Evolutionary conservation across 208 protist genomes (phyloP).

Genomic region (Herpetomonas muscarum): DNA sequence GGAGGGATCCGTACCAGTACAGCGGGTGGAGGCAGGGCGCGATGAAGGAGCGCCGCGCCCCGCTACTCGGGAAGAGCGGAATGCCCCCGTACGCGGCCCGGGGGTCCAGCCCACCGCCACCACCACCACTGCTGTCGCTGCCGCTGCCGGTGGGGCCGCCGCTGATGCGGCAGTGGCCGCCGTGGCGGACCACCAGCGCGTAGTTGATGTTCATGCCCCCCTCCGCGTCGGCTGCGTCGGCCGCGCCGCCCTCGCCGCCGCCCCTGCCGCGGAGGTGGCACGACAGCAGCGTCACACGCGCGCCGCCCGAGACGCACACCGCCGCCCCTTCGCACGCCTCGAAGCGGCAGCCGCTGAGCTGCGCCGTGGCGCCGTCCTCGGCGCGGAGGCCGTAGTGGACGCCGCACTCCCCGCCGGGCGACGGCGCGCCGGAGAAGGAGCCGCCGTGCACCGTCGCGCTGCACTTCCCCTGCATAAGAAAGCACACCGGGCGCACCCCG

Average conservation of each 20-base stretch:
- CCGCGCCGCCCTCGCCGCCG: neutral
- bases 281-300: constrained; percentile 46
- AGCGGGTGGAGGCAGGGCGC: no score
- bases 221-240: no score
- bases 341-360: constrained; percentile 32
- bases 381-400: constrained; percentile 50
- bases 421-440: neutral
- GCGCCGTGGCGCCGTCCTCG: constrained; percentile 31
- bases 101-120: neutral
- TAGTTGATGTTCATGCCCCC: constrained; percentile 3
- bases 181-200: constrained; percentile 47
- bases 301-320: constrained; percentile 39
- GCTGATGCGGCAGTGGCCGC: constrained; percentile 23
- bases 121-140: neutral
- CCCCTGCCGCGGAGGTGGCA: constrained; percentile 17
- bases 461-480: neutral
- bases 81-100: no score
- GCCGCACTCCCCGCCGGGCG: neutral
- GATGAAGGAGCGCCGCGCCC: no score
- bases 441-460: neutral
- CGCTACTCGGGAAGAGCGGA: no score
- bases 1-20: no score
- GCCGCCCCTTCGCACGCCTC: constrained; percentile 41
- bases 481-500: neutral
- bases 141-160: neutral